phyloP scores from a whole-genome alignment of 2,329 filamentous ascomycete species.

The Alternaria tenuissima region DNA sequence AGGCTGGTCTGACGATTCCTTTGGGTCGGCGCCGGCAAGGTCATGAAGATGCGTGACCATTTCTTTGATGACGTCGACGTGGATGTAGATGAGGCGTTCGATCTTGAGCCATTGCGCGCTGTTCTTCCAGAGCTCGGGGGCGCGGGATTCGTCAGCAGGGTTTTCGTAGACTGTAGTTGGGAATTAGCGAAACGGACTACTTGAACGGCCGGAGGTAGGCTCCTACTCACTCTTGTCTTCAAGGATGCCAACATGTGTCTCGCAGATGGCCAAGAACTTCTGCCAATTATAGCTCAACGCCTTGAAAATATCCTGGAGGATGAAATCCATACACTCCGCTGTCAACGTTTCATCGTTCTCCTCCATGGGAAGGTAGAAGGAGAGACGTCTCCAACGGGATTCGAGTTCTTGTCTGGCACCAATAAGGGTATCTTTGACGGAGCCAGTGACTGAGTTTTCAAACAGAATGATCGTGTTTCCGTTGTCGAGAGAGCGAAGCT shows the following conservation, averaged over 20 bases:
- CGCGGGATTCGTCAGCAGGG: constrained; percentile 61
- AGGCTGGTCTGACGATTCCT: constrained; percentile 37
- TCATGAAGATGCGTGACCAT: constrained; percentile 55
- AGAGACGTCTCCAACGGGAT: constrained; percentile 61
- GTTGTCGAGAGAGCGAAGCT: constrained; percentile 58
- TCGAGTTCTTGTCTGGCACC: constrained; percentile 61
- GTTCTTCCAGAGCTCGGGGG: constrained; percentile 62
- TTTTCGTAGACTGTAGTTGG: constrained; percentile 57
- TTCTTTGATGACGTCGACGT: constrained; percentile 58
- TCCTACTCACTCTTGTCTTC: constrained; percentile 37
- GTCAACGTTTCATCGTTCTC: constrained; percentile 55
- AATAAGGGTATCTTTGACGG: constrained; percentile 60
- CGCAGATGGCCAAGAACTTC: constrained; percentile 55
- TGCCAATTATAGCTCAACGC: constrained; percentile 57
- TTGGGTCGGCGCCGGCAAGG: constrained; percentile 46
- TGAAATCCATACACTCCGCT: constrained; percentile 60
- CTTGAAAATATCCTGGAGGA: constrained; percentile 60
- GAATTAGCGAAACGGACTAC: not conserved
- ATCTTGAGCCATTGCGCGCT: constrained; percentile 61
- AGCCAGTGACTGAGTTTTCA: constrained; percentile 59
- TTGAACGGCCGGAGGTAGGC: not conserved
- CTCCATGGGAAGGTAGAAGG: constrained; percentile 59
- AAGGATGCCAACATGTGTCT: constrained; percentile 60
- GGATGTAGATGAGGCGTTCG: constrained; percentile 61
- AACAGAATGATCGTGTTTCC: constrained; percentile 61